phyloP scores from a whole-genome alignment of 192 early-diverging fungal species.

The Coemansia sp. region DNA sequence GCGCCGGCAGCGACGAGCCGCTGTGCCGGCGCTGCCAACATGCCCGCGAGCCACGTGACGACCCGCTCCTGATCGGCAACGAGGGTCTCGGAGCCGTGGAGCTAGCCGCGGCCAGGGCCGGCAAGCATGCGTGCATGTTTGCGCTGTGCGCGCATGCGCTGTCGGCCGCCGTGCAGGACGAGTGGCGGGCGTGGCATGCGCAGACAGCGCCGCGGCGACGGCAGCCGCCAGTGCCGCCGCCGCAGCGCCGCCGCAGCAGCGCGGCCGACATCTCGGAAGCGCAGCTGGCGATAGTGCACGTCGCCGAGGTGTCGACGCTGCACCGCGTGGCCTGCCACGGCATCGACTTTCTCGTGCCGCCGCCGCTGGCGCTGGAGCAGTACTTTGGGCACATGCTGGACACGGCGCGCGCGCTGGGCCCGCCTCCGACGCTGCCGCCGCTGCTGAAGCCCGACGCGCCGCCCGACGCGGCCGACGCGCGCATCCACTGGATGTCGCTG shows the following conservation, averaged over 20 bases:
- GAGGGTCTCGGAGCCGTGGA: constrained; percentile 45
- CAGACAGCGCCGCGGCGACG: constrained; percentile 5
- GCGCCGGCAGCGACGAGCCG: neutral
- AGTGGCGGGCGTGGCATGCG: constrained; percentile 36
- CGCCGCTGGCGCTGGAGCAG: constrained; percentile 41
- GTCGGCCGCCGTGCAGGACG: constrained; percentile 14
- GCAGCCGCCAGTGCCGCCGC: neutral
- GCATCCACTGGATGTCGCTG: constrained; percentile 36
- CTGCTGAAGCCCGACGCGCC: constrained; percentile 3
- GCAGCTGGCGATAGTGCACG: constrained; percentile 42
- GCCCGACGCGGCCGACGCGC: constrained; percentile 5
- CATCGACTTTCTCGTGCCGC: constrained; percentile 32
- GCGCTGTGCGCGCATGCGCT: constrained; percentile 48
- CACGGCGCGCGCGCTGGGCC: constrained; percentile 16
- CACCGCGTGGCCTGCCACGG: constrained; percentile 39
- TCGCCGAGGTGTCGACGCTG: constrained; percentile 49
- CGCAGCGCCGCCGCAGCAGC: neutral
- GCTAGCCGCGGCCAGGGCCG: constrained; percentile 23
- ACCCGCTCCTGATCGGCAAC: constrained; percentile 46
- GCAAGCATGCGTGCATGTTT: constrained; percentile 24
- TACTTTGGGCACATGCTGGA: constrained; percentile 26
- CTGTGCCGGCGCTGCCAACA: constrained; percentile 3
- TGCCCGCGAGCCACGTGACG: constrained; percentile 25
- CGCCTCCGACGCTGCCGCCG: constrained; percentile 33
- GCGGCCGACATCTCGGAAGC: neutral